Evolutionary conservation across 352 stramenopile genomes (phyloP), one percentile per base, ranked within the genome.

Genomic region (Pythium aphanidermatum): DNA sequence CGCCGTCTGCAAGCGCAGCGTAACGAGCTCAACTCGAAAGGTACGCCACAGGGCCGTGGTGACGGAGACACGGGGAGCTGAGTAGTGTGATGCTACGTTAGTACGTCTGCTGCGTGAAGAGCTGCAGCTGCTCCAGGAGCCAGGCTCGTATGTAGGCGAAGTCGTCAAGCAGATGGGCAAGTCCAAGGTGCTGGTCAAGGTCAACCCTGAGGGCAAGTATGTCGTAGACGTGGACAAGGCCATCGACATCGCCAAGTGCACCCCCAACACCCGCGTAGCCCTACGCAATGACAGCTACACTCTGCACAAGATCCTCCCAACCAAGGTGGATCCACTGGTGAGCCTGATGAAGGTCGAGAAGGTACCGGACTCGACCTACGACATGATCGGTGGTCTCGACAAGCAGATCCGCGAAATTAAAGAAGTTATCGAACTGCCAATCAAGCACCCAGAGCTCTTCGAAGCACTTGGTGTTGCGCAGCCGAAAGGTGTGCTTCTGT

Each of bases 381-480:
- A 99, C 71, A 99, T 99, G 96, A 98, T 99, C 61, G 97, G 97
- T 28, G 97, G 97, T 41, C 73, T 99, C 20, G 94, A 98, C 63
- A 99, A 99, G 63, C 97, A 99, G 70, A 98, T 99, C 53, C 90
- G 97, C 49, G 97, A 99, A 76, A 99, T 99, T 63, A 99, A 99
- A 70, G 97, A 99, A 69, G 85, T 99, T 3, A 99, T 99, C 63
- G 97, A 99, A 70, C 80, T 99, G 16, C 97, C 97, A 2, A 99
- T 99, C 70, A 99, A 99, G 68, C 97, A 99, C 74, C 97, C 97
- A 3, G 97, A 99, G 70, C 85, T 99, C 5, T 99, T 99, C 64
- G 96, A 99, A 34, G 86, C 90, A 49, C 76, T 99, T 17, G 97
- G 97, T 56, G 96, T 99, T 8, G 95, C 96, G 5, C 97, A 99